Conservation (phyloP, 768 basidiomycete species). For the Leucosporidium yakuticum region DNA sequence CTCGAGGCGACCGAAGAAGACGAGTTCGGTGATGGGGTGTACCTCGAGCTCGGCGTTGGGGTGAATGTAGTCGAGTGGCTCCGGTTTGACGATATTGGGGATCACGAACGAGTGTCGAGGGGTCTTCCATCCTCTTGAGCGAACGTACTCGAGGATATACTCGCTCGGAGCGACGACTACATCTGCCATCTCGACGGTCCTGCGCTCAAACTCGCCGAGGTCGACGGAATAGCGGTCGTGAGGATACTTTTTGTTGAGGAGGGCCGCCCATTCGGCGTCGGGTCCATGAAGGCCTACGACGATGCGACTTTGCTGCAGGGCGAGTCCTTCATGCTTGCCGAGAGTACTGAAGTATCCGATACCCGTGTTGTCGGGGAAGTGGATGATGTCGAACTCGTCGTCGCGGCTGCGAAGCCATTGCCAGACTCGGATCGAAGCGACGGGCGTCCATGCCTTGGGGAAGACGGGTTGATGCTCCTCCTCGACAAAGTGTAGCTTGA, state of each 20-base stretch:
- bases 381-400: slow-evolving; percentile 26
- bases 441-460: slow-evolving; percentile 30
- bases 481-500: slow-evolving; percentile 14
- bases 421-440: slow-evolving; percentile 29
- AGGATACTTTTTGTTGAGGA: slow-evolving; percentile 33
- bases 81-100: slow-evolving; percentile 22
- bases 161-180: slow-evolving; percentile 32
- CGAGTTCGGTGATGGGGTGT: slow-evolving; percentile 23
- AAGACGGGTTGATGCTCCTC: slow-evolving; percentile 18
- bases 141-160: slow-evolving; percentile 31
- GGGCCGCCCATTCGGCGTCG: slow-evolving; percentile 33
- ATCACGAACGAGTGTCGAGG: slow-evolving; percentile 21
- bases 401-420: slow-evolving; percentile 9
- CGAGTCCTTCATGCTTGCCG: slow-evolving; percentile 24
- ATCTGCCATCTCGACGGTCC: slow-evolving; percentile 29
- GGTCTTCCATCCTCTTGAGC: slow-evolving; percentile 17
- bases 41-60: neutral
- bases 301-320: slow-evolving; percentile 8
- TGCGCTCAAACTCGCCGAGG: slow-evolving; percentile 26
- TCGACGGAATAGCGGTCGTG: slow-evolving; percentile 23
- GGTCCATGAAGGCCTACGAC: slow-evolving; percentile 36
- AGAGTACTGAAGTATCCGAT: slow-evolving; percentile 28
- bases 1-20: slow-evolving; percentile 35
- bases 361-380: slow-evolving; percentile 36
- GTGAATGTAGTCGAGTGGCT: too few relatives aligned